Percentiles rank a stretch among this genome's conserved stretches.
phyloP scores from a whole-genome alignment of 345 rosid species.

The Xanthoceras sorbifolium region DNA sequence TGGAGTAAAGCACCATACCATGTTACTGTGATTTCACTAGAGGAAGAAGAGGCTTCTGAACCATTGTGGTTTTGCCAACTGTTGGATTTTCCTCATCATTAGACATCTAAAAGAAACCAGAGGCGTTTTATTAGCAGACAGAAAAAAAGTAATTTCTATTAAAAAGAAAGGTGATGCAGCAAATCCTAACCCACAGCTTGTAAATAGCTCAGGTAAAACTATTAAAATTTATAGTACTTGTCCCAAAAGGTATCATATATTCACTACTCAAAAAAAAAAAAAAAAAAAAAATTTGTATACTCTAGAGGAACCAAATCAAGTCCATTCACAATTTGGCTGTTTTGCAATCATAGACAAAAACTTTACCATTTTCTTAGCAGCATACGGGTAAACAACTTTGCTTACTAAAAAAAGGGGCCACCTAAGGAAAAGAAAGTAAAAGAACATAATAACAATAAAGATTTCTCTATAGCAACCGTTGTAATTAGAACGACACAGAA shows the following conservation, averaged over 20 bases:
- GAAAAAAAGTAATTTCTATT: not conserved
- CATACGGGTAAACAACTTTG: not conserved
- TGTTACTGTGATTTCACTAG: constrained; percentile 24
- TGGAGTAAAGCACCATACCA: constrained; percentile 52
- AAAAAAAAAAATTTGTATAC: too few species aligned
- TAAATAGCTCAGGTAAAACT: not conserved
- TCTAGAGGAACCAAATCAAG: not conserved
- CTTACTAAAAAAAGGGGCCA: not conserved
- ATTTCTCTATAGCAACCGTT: too few species aligned
- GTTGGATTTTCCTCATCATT: constrained; percentile 50
- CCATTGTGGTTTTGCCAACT: constrained; percentile 23
- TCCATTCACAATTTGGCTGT: not conserved
- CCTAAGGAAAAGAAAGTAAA: not conserved
- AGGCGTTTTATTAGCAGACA: not conserved
- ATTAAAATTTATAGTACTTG: too few species aligned
- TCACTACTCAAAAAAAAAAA: too few species aligned
- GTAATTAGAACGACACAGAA: too few species aligned
- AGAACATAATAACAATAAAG: not conserved
- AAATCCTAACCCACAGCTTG: not conserved
- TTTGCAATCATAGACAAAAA: not conserved
- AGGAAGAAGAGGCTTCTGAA: constrained; percentile 20
- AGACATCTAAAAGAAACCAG: constrained; percentile 36
- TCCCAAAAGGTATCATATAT: too few species aligned
- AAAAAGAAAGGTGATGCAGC: not conserved
- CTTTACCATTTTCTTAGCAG: not conserved